Percentiles rank a stretch among this genome's conserved stretches.
Conservation (phyloP, 2,329 filamentous ascomycete species). For the Alternaria arbusti region DNA sequence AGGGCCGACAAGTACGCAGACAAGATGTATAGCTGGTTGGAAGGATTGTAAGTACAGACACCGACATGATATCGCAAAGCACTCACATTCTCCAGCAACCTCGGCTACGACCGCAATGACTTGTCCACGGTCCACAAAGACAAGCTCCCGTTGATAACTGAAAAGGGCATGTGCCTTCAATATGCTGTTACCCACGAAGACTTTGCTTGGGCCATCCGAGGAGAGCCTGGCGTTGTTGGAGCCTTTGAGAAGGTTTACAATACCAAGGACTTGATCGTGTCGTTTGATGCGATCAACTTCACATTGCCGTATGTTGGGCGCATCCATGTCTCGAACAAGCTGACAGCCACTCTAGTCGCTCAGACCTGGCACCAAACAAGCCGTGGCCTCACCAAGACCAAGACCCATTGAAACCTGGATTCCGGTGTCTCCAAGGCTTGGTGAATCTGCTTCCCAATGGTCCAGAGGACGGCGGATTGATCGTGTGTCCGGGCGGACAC, state of each 20-base stretch:
- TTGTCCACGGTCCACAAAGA: conserved; percentile 27
- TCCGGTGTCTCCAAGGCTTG: conserved; percentile 60
- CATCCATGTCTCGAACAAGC: neutral
- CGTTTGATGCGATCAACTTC: conserved; percentile 49
- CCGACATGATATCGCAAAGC: neutral
- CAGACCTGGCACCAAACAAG: conserved; percentile 30
- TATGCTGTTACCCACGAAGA: conserved; percentile 51
- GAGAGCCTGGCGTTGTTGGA: conserved; percentile 48
- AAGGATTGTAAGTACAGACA: conserved; percentile 36
- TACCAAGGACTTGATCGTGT: conserved; percentile 46
- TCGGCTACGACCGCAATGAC: conserved; percentile 31
- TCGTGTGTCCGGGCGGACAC: conserved; percentile 44
- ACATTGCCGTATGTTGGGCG: conserved; percentile 26
- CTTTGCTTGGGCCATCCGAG: conserved; percentile 51
- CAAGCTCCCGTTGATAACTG: conserved; percentile 25
- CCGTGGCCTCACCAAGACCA: conserved; percentile 48
- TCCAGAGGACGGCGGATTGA: conserved; percentile 47
- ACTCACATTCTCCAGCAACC: conserved; percentile 9
- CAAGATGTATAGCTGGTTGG: conserved; percentile 35
- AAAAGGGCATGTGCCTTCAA: conserved; percentile 29
- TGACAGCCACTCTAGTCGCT: conserved; percentile 22
- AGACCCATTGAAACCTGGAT: conserved; percentile 49
- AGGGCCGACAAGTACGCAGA: conserved; percentile 48
- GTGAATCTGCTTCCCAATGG: conserved; percentile 54
- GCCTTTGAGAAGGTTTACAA: conserved; percentile 39